Evolutionary conservation across 2,329 filamentous ascomycete genomes (phyloP).

Genomic region (Aureobasidium sp.): DNA sequence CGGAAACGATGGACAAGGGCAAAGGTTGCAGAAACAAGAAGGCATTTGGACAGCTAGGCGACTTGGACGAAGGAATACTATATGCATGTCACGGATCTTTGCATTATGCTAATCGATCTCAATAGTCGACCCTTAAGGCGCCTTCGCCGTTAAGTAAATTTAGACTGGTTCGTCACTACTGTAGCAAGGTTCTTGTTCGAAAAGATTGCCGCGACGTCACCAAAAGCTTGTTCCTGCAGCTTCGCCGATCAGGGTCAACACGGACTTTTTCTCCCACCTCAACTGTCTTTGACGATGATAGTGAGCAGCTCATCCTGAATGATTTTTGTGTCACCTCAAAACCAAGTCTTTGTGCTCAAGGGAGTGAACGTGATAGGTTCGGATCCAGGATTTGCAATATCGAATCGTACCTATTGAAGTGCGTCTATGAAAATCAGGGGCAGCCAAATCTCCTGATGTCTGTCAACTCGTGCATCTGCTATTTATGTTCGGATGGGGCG

Average conservation of each 20-base stretch:
- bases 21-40: not conserved
- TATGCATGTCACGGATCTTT: too few relatives aligned
- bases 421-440: not conserved
- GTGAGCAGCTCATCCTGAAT: not conserved
- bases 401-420: not conserved
- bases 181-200: not conserved
- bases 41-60: not conserved
- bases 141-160: not conserved
- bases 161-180: not conserved
- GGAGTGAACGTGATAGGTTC: not conserved
- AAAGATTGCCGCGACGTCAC: not conserved
- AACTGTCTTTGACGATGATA: not conserved
- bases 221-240: not conserved
- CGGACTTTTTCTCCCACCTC: not conserved
- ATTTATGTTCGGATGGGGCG: constrained; percentile 1
- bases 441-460: not conserved
- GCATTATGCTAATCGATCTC: too few relatives aligned
- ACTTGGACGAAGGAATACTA: too few relatives aligned
- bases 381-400: not conserved
- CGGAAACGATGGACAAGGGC: not conserved
- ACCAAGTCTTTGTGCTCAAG: not conserved
- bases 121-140: too few relatives aligned
- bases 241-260: not conserved
- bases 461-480: not conserved
- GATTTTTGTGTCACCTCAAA: not conserved